Conservation (phyloP, 2,329 filamentous ascomycete species). For the Phialophora expanda region DNA sequence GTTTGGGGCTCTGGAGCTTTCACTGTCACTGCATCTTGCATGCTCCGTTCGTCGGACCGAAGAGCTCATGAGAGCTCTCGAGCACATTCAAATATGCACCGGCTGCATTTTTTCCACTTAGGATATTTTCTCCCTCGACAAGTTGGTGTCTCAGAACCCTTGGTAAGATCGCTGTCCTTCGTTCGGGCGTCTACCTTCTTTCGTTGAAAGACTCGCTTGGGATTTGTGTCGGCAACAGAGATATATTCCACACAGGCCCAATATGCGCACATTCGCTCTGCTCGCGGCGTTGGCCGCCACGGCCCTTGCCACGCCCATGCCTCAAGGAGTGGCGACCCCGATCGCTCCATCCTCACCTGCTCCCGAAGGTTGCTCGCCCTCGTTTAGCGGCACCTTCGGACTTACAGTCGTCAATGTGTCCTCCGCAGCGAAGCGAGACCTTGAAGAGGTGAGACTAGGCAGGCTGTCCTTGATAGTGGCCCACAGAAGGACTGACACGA, state of each 20-base stretch:
- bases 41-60: conserved; percentile 1
- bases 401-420: conserved; percentile 41
- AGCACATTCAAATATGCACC: conserved; percentile 10
- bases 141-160: conserved; percentile 6
- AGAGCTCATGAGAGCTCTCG: background rate
- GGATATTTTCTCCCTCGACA: conserved; percentile 2
- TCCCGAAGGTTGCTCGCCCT: conserved; percentile 38
- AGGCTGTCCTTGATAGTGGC: background rate
- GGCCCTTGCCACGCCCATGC: conserved; percentile 31
- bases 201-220: conserved; percentile 18
- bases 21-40: background rate
- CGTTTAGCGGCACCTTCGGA: conserved; percentile 34
- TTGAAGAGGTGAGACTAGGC: conserved; percentile 20
- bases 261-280: conserved; percentile 36
- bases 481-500: conserved; percentile 9
- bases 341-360: conserved; percentile 37
- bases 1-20: conserved; percentile 1
- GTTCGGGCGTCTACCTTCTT: conserved; percentile 29
- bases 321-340: conserved; percentile 38
- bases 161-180: conserved; percentile 25
- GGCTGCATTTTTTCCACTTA: background rate
- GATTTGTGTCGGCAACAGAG: conserved; percentile 6
- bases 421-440: conserved; percentile 30
- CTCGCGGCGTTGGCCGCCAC: conserved; percentile 28
- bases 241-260: background rate